Percentiles rank a stretch among this genome's conserved stretches.
These are phyloP conservation scores for Aspergillus chevalieri DNA, from an alignment of 2,329 filamentous ascomycete genomes.

Conservation along the genomic window DNA sequence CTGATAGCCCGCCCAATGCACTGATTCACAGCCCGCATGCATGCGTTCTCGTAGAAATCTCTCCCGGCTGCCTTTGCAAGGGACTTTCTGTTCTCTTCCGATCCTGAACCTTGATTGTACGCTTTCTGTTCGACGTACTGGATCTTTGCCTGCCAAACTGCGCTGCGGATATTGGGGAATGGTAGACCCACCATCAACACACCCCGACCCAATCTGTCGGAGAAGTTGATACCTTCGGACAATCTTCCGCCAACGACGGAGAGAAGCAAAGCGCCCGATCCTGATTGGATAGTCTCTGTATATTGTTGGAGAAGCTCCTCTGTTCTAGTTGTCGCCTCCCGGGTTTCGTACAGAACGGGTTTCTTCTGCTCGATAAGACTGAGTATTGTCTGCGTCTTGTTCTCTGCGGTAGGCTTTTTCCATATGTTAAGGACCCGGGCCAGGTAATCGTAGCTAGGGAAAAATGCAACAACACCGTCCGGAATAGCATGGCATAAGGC, in stretches of 20 bases:
- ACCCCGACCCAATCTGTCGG: constrained; percentile 78
- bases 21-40: constrained; percentile 96
- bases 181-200: constrained; percentile 89
- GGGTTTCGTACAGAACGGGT: constrained; percentile 51
- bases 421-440: constrained; percentile 63
- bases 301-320: constrained; percentile 73
- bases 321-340: constrained; percentile 37
- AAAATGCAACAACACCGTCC: constrained; percentile 89
- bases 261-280: constrained; percentile 69
- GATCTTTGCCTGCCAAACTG: constrained; percentile 89
- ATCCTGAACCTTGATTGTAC: constrained; percentile 22
- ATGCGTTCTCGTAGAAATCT: constrained; percentile 88
- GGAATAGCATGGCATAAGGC: constrained; percentile 68
- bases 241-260: constrained; percentile 92
- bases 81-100: constrained; percentile 24
- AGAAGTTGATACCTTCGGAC: constrained; percentile 98
- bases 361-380: constrained; percentile 28
- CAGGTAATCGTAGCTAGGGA: constrained; percentile 89
- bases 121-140: constrained; percentile 70
- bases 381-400: constrained; percentile 23
- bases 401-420: constrained; percentile 40
- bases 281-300: constrained; percentile 56
- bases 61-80: constrained; percentile 50
- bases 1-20: constrained; percentile 89
- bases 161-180: constrained; percentile 81